A percentile compares a stretch with the other conserved stretches of the same genome.
Evolutionary conservation across 768 basidiomycete species (phyloP).

Genomic region (Kwoniella pini): DNA sequence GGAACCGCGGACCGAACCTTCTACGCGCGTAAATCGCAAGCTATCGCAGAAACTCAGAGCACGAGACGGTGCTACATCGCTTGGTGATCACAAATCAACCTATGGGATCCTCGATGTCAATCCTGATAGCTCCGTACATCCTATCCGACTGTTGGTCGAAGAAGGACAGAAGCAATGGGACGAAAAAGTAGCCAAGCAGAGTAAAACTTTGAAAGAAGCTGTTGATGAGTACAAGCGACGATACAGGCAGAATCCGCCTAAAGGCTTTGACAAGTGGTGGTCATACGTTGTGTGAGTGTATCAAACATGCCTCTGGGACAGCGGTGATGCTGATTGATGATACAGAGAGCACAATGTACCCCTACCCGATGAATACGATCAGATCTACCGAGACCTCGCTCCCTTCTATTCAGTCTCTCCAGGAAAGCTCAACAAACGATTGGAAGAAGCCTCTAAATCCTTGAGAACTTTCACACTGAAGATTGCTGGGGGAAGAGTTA

Average conservation of each 20-base stretch:
- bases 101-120: constrained; percentile 48
- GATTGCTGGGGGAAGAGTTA: constrained; percentile 14
- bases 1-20: neutral
- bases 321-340: neutral
- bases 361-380: constrained; percentile 38
- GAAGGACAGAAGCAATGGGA: constrained; percentile 46
- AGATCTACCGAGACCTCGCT: constrained; percentile 27
- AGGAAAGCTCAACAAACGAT: constrained; percentile 14
- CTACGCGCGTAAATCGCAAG: neutral
- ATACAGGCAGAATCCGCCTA: constrained; percentile 53
- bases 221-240: constrained; percentile 56
- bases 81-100: constrained; percentile 11
- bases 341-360: constrained; percentile 29
- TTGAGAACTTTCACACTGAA: constrained; percentile 24
- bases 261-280: constrained; percentile 60
- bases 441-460: constrained; percentile 10
- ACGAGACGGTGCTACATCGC: neutral
- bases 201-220: constrained; percentile 56
- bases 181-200: constrained; percentile 53
- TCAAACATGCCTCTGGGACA: neutral
- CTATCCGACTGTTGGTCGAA: constrained; percentile 50
- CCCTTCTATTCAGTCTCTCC: constrained; percentile 26
- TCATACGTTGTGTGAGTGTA: constrained; percentile 32
- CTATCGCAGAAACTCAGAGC: neutral
- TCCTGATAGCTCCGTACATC: constrained; percentile 40